A percentile compares a stretch with the other conserved stretches of the same genome.
These are phyloP conservation scores for Echeveria elegans DNA, from an alignment of 164 flowering plant genomes.

Conservation along the genomic window DNA sequence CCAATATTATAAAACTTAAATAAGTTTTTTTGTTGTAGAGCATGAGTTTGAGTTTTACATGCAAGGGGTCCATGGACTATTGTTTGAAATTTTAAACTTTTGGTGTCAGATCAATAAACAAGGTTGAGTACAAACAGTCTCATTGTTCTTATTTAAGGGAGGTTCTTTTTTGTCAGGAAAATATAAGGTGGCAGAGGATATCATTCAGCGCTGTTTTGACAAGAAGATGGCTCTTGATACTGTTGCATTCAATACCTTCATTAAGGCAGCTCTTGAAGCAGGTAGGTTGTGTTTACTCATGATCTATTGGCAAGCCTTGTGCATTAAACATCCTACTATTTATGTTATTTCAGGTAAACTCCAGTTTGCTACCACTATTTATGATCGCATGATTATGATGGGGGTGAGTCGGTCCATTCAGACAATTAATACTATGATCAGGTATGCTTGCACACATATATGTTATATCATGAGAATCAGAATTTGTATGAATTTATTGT, in stretches of 20 bases:
- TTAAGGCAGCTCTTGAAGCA: conserved; percentile 85
- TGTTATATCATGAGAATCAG: conserved; percentile 1
- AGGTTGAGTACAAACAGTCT: neutral
- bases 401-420: conserved; percentile 65
- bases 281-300: conserved; percentile 27
- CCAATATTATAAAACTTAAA: no score
- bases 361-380: conserved; percentile 59
- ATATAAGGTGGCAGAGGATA: conserved; percentile 47
- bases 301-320: neutral
- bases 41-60: neutral
- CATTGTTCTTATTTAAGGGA: neutral
- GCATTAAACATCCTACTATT: neutral
- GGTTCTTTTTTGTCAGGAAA: conserved; percentile 35
- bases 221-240: conserved; percentile 61
- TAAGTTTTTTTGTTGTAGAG: no score
- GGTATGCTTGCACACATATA: no score
- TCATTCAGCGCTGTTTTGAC: conserved; percentile 34
- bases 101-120: neutral
- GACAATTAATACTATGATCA: conserved; percentile 83
- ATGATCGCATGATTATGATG: conserved; percentile 48
- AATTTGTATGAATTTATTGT: neutral
- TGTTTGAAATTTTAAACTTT: neutral
- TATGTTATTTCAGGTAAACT: conserved; percentile 52
- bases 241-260: conserved; percentile 79
- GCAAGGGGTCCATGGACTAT: neutral